A percentile compares a stretch with the other conserved stretches of the same genome.
phyloP scores from a whole-genome alignment of 768 basidiomycete species.

The Galerina marginata region DNA sequence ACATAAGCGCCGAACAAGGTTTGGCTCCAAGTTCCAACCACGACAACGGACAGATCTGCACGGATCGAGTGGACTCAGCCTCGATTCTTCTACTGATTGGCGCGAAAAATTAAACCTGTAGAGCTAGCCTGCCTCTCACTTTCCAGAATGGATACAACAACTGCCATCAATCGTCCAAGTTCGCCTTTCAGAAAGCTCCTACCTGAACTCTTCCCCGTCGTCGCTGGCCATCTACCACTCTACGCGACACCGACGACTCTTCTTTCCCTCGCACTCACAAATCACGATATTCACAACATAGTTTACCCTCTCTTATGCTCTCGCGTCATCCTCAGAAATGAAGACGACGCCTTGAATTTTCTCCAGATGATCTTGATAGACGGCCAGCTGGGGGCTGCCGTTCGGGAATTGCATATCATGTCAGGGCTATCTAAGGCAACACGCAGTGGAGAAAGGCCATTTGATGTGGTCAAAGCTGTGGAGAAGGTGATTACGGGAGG shows the following conservation, averaged over 20 bases:
- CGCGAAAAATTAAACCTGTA: no score
- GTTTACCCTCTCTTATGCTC: slow-evolving; percentile 19
- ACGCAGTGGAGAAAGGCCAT: background rate
- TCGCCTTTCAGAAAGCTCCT: background rate
- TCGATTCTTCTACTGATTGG: no score
- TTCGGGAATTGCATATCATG: slow-evolving; percentile 20
- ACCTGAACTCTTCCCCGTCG: slow-evolving; percentile 19
- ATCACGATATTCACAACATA: slow-evolving; percentile 10
- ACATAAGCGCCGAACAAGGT: no score
- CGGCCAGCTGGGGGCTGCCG: slow-evolving; percentile 9
- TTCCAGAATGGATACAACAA: no score
- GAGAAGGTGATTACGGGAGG: background rate
- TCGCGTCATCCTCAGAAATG: slow-evolving; percentile 18
- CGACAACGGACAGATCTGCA: no score
- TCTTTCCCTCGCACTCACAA: slow-evolving; percentile 13
- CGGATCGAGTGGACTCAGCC: no score
- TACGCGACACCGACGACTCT: slow-evolving; percentile 13
- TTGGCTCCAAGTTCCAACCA: no score
- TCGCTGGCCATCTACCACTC: slow-evolving; percentile 21
- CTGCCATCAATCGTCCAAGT: no score
- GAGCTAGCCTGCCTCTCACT: no score
- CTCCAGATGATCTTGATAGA: slow-evolving; percentile 12
- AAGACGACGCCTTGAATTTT: slow-evolving; percentile 9
- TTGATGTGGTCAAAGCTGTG: slow-evolving; percentile 9
- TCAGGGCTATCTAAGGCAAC: slow-evolving; percentile 11